Base-by-base conservation (phyloP, 352 stramenopile genomes). In the Globisporangium nagaii region DNA sequence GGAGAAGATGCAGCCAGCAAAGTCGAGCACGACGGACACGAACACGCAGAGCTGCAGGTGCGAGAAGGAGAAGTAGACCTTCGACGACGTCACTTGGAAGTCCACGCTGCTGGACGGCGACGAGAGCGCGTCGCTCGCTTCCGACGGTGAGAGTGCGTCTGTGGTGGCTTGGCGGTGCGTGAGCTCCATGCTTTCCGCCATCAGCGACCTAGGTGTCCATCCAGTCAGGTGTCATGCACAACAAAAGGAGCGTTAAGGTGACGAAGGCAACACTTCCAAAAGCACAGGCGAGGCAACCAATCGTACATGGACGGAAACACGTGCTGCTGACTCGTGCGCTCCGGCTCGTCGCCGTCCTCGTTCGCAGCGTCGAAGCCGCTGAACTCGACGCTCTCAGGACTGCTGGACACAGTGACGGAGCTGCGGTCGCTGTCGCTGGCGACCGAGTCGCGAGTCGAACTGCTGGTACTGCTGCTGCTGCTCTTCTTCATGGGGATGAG, bases 1-100 rank as follows among this genome's bases (percentile, higher is more conserved):
- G 51, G 77, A 90, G 61, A 93, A 93, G 36, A 93, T 84, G 65
- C 81, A 91, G 46, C 84, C 84, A 2, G 73, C 79, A 58, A 93
- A 91, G 62, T 93, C 84, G 41, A 93, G 59, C 42, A 91, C 65
- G 19, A 91, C 77, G 24, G 82, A 89, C 24, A 86, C 62, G 17
- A 71, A 54, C 43, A 92, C 64, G 49, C 76, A 88, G 15, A 85
- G 53, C 68, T 92, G 79, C 39, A 88, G 22, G 1, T 77, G 70
- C 10, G 76, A 84, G 7, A 75, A 56, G 8, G 78, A 73, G 57
- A 71, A 73, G 27, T 62, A 75, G 27, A 77, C 60, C 19, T 58
- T 66, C 34, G 66, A 65, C 20, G 51, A 42, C 20, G 42, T 46
- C 39, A 41, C 30, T 30, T 49, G 27, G 30, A 57, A 42, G 24